Base-by-base conservation (phyloP, 345 rosid genomes). In the Citropsis articulata region DNA sequence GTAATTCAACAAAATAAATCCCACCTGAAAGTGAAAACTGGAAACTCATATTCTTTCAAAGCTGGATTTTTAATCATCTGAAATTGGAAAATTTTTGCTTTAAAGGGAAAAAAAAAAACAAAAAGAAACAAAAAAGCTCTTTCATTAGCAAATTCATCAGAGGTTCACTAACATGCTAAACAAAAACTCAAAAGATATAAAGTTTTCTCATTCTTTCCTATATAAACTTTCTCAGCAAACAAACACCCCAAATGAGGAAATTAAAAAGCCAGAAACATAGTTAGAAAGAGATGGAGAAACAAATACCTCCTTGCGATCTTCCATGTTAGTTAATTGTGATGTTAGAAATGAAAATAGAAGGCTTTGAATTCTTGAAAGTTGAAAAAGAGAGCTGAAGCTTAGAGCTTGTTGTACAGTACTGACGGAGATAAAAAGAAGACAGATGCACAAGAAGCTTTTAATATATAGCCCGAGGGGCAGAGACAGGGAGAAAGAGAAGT, bases 261-360 rank as follows among this genome's bases (percentile, higher is more conserved):
- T 45, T 0, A 13, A 45, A 45, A 12, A 45, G 5, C 18, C 50
- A 59, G 7, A 64, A 14, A 53, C 13, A 78, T 4, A 66, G 4
- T 45, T 45, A 70, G 3, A 62, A n/a, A 73, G 28, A 66, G 61
- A 40, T 2, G 27, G 31, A 74, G 42, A 24, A 45, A 28, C 22
- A 24, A 18, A 69, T 77, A 89, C 94, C 94, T 88, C 94, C 80
- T 88, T 89, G 57, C 77, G 86, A 79, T 89, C 89, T 66, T 89
- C 94, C 94, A 91, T 90, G 83, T 59, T 28, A 28, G 13, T 45
- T 12, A 27, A 53, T 53, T 53, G 57, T 16, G 31, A 33, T 40
- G 14, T 5, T 5, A 24, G 69, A 65, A 21, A 18, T 68, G 64
- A 25, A 19, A 30, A 21, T 55, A n/a, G 9, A 7, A 8, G 19